Evolutionary conservation across 1,139 yeast species (phyloP).

Genomic region (Scheffersomyces illinoinensis): DNA sequence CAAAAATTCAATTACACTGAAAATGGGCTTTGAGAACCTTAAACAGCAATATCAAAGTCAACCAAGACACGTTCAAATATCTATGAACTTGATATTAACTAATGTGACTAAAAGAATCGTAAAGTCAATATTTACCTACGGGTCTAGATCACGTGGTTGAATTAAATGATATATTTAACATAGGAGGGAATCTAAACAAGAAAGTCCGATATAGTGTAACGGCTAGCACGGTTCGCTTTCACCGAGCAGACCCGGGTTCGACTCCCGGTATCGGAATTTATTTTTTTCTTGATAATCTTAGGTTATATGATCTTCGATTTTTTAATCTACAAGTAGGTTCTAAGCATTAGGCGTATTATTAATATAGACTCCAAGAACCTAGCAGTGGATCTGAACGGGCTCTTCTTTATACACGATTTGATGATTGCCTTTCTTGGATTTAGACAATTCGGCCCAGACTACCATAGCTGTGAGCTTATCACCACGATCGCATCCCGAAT

Average conservation of each 20-base stretch:
- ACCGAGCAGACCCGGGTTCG: slow-evolving; percentile 85
- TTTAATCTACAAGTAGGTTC: background rate
- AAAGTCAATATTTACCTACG: too few species aligned
- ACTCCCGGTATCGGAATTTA: slow-evolving; percentile 71
- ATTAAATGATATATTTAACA: too few species aligned
- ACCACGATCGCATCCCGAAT: slow-evolving; percentile 81
- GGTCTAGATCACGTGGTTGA: too few species aligned
- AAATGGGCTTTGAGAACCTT: too few species aligned
- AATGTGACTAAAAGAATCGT: too few species aligned
- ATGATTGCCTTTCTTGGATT: slow-evolving; percentile 14
- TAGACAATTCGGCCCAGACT: slow-evolving; percentile 31
- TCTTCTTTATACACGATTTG: slow-evolving; percentile 24
- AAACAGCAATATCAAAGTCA: too few species aligned
- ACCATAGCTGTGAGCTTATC: slow-evolving; percentile 68
- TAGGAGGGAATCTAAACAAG: too few species aligned
- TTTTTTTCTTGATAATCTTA: background rate
- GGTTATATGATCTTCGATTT: background rate
- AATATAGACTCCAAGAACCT: background rate
- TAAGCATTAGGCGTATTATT: background rate
- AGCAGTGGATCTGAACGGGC: slow-evolving; percentile 24
- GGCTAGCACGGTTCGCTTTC: slow-evolving; percentile 85
- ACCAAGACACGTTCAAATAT: too few species aligned
- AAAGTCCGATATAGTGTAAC: slow-evolving; percentile 72
- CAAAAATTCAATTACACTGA: too few species aligned
- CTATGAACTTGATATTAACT: too few species aligned